A percentile compares a stretch with the other conserved stretches of the same genome.
These are phyloP conservation scores for Phytophthora litchii DNA, from an alignment of 352 stramenopile genomes.

Conservation along the genomic window DNA sequence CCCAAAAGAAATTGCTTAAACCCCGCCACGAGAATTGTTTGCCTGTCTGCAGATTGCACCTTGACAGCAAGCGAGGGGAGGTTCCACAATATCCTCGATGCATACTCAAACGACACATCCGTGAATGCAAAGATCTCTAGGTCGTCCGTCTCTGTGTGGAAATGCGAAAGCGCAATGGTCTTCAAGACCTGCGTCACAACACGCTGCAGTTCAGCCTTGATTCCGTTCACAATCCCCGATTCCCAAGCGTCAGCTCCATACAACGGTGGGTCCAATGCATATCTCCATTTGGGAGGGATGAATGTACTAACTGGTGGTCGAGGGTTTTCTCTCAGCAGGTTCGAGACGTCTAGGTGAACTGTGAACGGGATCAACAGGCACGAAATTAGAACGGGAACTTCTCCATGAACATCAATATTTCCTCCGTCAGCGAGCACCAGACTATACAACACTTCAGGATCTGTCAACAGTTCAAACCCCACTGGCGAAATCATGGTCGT, in stretches of 20 bases:
- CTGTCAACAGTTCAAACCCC: slow-evolving; percentile 51
- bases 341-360: slow-evolving; percentile 61
- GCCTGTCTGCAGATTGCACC: slow-evolving; percentile 39
- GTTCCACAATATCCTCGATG: slow-evolving; percentile 73
- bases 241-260: slow-evolving; percentile 11
- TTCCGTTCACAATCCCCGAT: slow-evolving; percentile 37
- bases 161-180: slow-evolving; percentile 75
- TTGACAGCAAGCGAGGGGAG: slow-evolving; percentile 68
- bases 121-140: slow-evolving; percentile 81
- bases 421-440: slow-evolving; percentile 52
- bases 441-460: slow-evolving; percentile 50
- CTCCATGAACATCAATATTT: slow-evolving; percentile 53
- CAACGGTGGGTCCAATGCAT: slow-evolving; percentile 27
- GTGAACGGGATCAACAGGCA: slow-evolving; percentile 81
- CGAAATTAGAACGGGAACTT: slow-evolving; percentile 59
- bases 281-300: slow-evolving; percentile 19
- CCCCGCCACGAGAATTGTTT: slow-evolving; percentile 66
- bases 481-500: slow-evolving; percentile 58
- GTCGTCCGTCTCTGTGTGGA: slow-evolving; percentile 64
- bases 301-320: neutral
- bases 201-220: slow-evolving; percentile 58
- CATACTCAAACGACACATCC: slow-evolving; percentile 77
- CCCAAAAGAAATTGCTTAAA: slow-evolving; percentile 79
- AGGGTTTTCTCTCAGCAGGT: slow-evolving; percentile 34
- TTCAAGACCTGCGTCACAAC: slow-evolving; percentile 71